Percentiles rank a stretch among this genome's conserved stretches.
Evolutionary conservation across 2,329 filamentous ascomycete genomes (phyloP).

Genomic region (Lachnellula hyalina): DNA sequence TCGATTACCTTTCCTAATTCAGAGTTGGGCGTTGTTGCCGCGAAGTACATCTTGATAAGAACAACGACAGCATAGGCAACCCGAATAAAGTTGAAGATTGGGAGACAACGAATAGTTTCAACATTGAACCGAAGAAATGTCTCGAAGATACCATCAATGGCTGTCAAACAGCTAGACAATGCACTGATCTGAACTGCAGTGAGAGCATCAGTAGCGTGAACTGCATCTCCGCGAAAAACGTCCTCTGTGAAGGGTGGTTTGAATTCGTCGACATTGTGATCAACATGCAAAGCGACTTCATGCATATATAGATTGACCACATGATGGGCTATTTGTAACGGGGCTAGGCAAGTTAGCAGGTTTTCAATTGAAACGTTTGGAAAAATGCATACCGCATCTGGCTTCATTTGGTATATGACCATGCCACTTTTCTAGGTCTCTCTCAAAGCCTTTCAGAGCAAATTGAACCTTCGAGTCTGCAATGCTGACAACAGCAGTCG

Average conservation of each 20-base stretch:
- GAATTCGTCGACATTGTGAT: slow-evolving; percentile 50
- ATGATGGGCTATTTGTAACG: slow-evolving; percentile 46
- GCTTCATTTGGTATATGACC: slow-evolving; percentile 36
- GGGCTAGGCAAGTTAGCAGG: slow-evolving; percentile 31
- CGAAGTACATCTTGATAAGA: slow-evolving; percentile 55
- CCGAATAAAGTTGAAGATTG: slow-evolving; percentile 47
- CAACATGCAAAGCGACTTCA: slow-evolving; percentile 53
- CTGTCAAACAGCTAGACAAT: slow-evolving; percentile 46
- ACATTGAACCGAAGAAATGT: slow-evolving; percentile 44
- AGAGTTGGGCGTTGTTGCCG: slow-evolving; percentile 55
- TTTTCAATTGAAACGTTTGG: not conserved
- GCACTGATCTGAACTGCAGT: slow-evolving; percentile 42
- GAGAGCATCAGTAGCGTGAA: slow-evolving; percentile 18
- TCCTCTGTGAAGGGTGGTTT: slow-evolving; percentile 32
- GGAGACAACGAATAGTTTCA: slow-evolving; percentile 43
- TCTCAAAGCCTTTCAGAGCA: slow-evolving; percentile 48
- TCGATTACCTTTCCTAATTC: slow-evolving; percentile 67
- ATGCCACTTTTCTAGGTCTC: slow-evolving; percentile 45
- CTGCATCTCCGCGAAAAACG: slow-evolving; percentile 15
- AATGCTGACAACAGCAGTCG: slow-evolving; percentile 40
- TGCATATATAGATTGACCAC: slow-evolving; percentile 53
- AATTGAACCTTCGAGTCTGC: slow-evolving; percentile 51
- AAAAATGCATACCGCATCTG: slow-evolving; percentile 25
- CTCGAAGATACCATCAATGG: slow-evolving; percentile 49
- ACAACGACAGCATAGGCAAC: slow-evolving; percentile 52